A percentile compares a stretch with the other conserved stretches of the same genome.
Conservation (phyloP, 1,284 basidiomycete species). For the Apiotrichum gracile region DNA sequence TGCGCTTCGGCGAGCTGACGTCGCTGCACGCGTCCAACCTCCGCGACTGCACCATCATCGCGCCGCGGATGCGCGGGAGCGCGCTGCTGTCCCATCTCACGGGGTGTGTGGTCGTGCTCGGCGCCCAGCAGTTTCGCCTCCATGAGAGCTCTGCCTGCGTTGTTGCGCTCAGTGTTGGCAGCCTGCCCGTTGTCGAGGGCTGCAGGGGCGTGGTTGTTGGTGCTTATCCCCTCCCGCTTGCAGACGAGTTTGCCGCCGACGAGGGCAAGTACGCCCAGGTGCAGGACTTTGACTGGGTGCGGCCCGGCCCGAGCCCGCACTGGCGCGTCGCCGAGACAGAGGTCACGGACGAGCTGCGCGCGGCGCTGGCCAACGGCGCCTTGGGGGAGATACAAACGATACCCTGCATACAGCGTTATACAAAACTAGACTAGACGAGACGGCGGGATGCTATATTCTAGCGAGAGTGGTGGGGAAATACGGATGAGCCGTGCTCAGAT, state of each 20-base stretch:
- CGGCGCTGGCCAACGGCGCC: background rate
- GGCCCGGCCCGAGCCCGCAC: slow-evolving; percentile 64
- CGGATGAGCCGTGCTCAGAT: no score
- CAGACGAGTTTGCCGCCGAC: slow-evolving; percentile 11
- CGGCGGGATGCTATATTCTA: background rate
- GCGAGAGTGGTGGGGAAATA: background rate
- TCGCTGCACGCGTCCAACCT: slow-evolving; percentile 60
- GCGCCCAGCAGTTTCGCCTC: slow-evolving; percentile 80
- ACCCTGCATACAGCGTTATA: slow-evolving; percentile 7
- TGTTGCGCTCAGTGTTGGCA: slow-evolving; percentile 59
- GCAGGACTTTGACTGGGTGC: slow-evolving; percentile 76
- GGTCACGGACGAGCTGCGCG: background rate
- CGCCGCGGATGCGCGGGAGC: slow-evolving; percentile 57
- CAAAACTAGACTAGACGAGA: background rate
- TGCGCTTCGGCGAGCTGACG: slow-evolving; percentile 44
- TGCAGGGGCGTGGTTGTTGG: slow-evolving; percentile 58
- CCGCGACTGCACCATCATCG: slow-evolving; percentile 57
- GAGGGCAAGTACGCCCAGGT: slow-evolving; percentile 50
- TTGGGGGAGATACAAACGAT: background rate
- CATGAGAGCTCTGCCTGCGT: slow-evolving; percentile 59
- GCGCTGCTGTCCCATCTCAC: slow-evolving; percentile 60
- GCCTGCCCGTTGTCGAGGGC: slow-evolving; percentile 70
- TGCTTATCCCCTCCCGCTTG: slow-evolving; percentile 51
- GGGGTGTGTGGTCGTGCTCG: slow-evolving; percentile 59
- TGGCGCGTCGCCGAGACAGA: slow-evolving; percentile 48